Conservation (phyloP, 176 grass and related monocot species). For the Otatea glauca region DNA sequence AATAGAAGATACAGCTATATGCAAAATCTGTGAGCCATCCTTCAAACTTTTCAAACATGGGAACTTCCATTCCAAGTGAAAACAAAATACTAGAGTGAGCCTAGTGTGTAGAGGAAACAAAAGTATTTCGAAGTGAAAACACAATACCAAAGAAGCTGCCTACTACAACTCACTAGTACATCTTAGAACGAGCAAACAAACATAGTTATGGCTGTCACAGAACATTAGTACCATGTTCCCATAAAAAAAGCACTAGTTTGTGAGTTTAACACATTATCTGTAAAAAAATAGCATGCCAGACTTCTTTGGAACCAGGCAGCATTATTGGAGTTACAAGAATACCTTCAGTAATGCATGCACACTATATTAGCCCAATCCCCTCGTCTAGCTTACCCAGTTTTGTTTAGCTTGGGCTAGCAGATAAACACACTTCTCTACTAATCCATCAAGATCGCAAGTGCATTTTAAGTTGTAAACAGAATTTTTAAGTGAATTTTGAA, state of each 20-base stretch:
- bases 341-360: conserved; percentile 20
- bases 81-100: conserved; percentile 11
- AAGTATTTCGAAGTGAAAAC: conserved; percentile 24
- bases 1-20: conserved; percentile 40
- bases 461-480: neutral
- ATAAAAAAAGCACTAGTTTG: conserved; percentile 3
- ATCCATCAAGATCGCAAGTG: neutral
- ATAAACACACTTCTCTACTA: conserved; percentile 19
- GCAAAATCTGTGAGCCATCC: conserved; percentile 37
- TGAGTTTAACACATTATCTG: conserved; percentile 7
- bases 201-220: conserved; percentile 23
- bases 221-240: conserved; percentile 7
- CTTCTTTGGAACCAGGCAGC: conserved; percentile 14
- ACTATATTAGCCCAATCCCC: conserved; percentile 11
- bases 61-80: conserved; percentile 41
- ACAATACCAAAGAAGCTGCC: conserved; percentile 32
- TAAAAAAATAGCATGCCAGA: neutral
- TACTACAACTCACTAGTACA: neutral
- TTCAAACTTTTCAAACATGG: conserved; percentile 39
- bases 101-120: neutral
- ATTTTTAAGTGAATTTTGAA: neutral
- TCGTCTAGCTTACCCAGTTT: neutral
- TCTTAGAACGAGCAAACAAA: conserved; percentile 11
- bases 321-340: neutral
- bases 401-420: neutral